These are phyloP conservation scores for Metarhizium robertsii DNA, from an alignment of 2,329 filamentous ascomycete genomes.

Conservation along the genomic window DNA sequence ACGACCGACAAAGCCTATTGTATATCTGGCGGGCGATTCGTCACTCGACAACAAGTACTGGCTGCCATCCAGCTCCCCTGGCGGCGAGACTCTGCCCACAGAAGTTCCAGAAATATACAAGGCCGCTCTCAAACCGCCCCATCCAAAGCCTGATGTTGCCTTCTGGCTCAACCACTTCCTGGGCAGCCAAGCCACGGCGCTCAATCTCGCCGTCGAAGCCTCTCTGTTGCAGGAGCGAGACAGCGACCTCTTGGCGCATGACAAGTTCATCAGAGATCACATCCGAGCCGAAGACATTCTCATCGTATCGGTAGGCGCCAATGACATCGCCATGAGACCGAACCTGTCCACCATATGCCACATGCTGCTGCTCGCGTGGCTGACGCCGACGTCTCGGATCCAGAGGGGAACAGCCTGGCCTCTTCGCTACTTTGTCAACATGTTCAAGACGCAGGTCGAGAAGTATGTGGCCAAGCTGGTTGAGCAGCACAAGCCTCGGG, in stretches of 20 bases:
- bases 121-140: not conserved
- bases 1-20: not conserved
- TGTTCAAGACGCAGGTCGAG: not conserved
- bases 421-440: not conserved
- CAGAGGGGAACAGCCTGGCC: not conserved
- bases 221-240: not conserved
- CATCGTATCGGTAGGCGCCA: not conserved
- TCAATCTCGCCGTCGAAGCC: not conserved
- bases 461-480: not conserved
- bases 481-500: not conserved
- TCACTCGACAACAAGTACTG: not conserved
- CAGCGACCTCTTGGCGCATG: not conserved
- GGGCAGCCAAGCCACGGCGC: not conserved
- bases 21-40: not conserved
- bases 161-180: not conserved
- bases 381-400: not conserved
- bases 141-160: not conserved
- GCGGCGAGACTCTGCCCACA: not conserved
- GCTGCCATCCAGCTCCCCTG: not conserved
- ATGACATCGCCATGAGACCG: not conserved
- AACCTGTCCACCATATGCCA: not conserved
- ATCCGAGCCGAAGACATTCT: not conserved
- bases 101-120: not conserved
- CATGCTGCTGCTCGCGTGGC: not conserved
- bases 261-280: not conserved